Evolutionary conservation across 768 basidiomycete species (phyloP).

Genomic region (Kwoniella sp.): DNA sequence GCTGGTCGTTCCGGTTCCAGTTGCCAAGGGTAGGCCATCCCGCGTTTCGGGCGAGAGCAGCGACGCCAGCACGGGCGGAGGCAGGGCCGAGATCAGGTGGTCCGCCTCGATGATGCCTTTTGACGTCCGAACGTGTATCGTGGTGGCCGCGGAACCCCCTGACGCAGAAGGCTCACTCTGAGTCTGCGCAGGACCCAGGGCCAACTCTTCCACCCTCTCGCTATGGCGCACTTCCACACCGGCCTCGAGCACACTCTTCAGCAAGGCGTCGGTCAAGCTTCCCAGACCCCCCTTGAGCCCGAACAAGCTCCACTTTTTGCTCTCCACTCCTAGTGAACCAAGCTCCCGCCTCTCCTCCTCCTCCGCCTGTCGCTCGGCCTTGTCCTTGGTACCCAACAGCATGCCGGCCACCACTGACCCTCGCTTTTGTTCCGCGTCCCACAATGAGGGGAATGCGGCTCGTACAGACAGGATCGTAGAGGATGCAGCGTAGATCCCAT

Average conservation of each 20-base stretch:
- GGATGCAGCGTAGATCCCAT: conserved; percentile 90
- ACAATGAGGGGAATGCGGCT: conserved; percentile 70
- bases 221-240: conserved; percentile 62
- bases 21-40: no score
- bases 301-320: conserved; percentile 73
- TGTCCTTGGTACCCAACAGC: conserved; percentile 13
- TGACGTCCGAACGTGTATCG: background rate
- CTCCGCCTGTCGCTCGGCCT: conserved; percentile 23
- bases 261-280: conserved; percentile 57
- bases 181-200: no score
- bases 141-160: background rate
- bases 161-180: no score
- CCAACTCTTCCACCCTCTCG: no score
- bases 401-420: conserved; percentile 69
- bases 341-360: conserved; percentile 63
- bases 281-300: conserved; percentile 75
- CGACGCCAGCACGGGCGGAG: conserved; percentile 57
- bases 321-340: conserved; percentile 65
- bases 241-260: conserved; percentile 55
- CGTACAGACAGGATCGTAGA: conserved; percentile 68
- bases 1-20: background rate
- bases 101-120: conserved; percentile 12
- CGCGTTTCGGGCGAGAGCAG: conserved; percentile 48
- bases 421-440: conserved; percentile 62
- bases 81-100: conserved; percentile 73